Evolutionary conservation across 179 eudicot species (phyloP), one percentile per base, ranked within the genome.

Genomic region (Sideroxylon spinosum): DNA sequence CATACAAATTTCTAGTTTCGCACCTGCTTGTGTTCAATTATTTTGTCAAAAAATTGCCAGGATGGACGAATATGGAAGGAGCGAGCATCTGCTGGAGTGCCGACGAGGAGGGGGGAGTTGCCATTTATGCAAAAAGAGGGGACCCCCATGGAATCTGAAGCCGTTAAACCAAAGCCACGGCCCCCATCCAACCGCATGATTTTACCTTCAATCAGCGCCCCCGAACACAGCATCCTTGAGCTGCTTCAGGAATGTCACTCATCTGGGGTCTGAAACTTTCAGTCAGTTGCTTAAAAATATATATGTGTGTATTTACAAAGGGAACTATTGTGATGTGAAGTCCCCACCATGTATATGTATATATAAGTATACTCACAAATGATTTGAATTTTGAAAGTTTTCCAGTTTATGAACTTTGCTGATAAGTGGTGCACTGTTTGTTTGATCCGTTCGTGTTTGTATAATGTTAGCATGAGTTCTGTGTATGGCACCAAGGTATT

Each of bases 11-110:
- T n/a, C n/a, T n/a, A n/a, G n/a, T 0, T 8, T 44, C 0, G 19
- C 28, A n/a, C 55, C 25, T 60, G 50, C 3, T 13, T 55, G 62
- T 59, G 6, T 59, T 57, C 23, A 1, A 19, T 76, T 19, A 20
- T 77, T 55, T 77, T 52, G 20, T 56, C 23, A 0, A 65, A 50
- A 77, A n/a, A 25, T 61, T 48, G 69, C 75, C 73, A 90, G 93
- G 93, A 90, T 56, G 90, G 92, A 7, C 83, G 93, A 78, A 76
- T 90, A 79, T 90, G 93, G 93, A 90, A 90, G 84, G 90, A 89
- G 82, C 82, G 93, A 44, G 86, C 82, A 70, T 75, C 93, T 74
- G 89, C 88, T 23, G 81, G 86, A 9, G 88, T 78, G 75, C 78
- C 80, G 44, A 22, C 14, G 56, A 84, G 90, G 81, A 85, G 89